These are phyloP conservation scores for Ceratocystis smalleyi DNA, from an alignment of 2,329 filamentous ascomycete species.

Conservation along the genomic window DNA sequence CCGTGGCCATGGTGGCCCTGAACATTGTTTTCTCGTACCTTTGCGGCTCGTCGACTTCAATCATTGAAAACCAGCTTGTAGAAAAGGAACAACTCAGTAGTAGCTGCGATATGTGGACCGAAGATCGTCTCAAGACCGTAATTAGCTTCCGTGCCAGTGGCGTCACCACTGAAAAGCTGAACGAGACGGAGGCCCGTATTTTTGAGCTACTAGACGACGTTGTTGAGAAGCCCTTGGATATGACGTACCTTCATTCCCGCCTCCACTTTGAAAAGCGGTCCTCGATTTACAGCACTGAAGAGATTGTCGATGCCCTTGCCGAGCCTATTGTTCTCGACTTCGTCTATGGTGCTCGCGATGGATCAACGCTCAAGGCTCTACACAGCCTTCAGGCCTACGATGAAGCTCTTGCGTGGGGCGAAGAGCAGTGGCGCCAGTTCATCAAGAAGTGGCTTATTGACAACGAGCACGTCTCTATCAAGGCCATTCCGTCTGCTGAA, in stretches of 20 bases:
- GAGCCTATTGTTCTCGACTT: constrained; percentile 82
- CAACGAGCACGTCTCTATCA: constrained; percentile 70
- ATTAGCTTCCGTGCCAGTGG: constrained; percentile 77
- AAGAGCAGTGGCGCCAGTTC: constrained; percentile 69
- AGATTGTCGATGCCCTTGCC: constrained; percentile 64
- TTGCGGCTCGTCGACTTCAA: constrained; percentile 79
- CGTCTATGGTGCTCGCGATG: constrained; percentile 74
- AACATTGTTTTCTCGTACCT: constrained; percentile 74
- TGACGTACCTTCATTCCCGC: constrained; percentile 80
- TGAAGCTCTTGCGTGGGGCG: constrained; percentile 60
- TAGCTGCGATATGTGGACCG: constrained; percentile 63
- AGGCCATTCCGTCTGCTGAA: constrained; percentile 70
- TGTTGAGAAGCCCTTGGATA: constrained; percentile 64
- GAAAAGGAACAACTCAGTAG: constrained; percentile 87
- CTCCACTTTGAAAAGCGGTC: constrained; percentile 67
- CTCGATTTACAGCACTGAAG: constrained; percentile 70
- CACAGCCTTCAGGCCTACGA: constrained; percentile 46
- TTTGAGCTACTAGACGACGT: constrained; percentile 72
- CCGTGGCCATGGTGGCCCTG: constrained; percentile 52
- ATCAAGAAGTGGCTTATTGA: constrained; percentile 72
- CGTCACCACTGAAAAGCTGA: constrained; percentile 74
- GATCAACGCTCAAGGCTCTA: constrained; percentile 53
- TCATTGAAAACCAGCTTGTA: constrained; percentile 82
- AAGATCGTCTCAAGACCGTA: constrained; percentile 64
- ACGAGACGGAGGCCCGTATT: constrained; percentile 68